These are phyloP conservation scores for Cydonia oblonga DNA, from an alignment of 331 rosid genomes.

Conservation along the genomic window DNA sequence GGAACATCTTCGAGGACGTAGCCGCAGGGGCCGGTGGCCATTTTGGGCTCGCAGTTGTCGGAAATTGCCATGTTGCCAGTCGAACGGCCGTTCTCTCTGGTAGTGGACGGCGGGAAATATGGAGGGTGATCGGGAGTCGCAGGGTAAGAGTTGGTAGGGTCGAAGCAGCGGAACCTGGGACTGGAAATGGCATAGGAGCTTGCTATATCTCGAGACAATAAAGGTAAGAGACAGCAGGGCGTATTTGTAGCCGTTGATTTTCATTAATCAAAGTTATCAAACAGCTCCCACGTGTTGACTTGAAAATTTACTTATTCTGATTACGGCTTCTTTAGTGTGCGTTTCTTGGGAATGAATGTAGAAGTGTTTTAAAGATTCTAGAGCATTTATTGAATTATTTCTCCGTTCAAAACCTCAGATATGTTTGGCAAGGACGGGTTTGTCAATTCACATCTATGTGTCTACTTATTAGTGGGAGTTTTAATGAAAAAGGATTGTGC, in stretches of 20 bases:
- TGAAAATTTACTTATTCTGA: neutral
- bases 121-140: neutral
- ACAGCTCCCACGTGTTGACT: neutral
- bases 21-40: constrained; percentile 42
- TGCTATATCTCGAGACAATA: neutral
- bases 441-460: neutral
- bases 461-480: too few relatives aligned
- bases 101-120: neutral
- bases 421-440: neutral
- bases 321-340: neutral
- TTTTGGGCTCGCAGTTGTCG: constrained; percentile 20
- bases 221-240: neutral
- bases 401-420: too few relatives aligned
- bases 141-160: neutral
- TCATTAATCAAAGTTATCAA: neutral
- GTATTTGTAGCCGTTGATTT: constrained; percentile 15
- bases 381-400: neutral
- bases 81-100: neutral
- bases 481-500: too few relatives aligned
- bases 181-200: neutral
- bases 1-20: constrained; percentile 84
- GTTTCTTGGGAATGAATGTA: neutral
- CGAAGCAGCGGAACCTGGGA: constrained; percentile 22
- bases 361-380: neutral
- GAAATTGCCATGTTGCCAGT: neutral